phyloP scores from a whole-genome alignment of 495 filamentous ascomycete genomes.

The Xylaria longipes region DNA sequence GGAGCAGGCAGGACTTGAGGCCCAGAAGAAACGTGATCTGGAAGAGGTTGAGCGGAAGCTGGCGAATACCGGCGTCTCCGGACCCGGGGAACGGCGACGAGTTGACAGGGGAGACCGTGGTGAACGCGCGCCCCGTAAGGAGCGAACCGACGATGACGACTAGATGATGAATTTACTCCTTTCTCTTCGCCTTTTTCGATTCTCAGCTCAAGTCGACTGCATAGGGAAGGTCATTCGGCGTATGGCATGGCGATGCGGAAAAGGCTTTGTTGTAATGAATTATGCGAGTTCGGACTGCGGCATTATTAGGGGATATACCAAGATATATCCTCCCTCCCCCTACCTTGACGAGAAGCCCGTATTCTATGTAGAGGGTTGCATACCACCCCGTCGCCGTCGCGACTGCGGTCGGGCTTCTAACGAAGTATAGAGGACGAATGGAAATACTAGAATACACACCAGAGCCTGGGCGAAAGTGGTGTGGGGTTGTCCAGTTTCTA shows the following conservation, averaged over 20 bases:
- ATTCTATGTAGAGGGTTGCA: constrained; percentile 21
- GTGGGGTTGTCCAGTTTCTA: constrained; percentile 20
- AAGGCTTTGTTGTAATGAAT: constrained; percentile 33
- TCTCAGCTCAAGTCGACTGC: constrained; percentile 30
- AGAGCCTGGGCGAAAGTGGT: constrained; percentile 18
- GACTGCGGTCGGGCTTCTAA: constrained; percentile 17
- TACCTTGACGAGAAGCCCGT: constrained; percentile 13
- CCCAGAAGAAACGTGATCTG: constrained; percentile 64
- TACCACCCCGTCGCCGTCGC: constrained; percentile 13
- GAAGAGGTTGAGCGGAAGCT: constrained; percentile 65
- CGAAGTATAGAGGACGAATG: constrained; percentile 22
- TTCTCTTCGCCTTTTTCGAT: constrained; percentile 28
- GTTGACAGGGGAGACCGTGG: constrained; percentile 36
- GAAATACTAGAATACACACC: constrained; percentile 24
- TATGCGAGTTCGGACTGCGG: constrained; percentile 20
- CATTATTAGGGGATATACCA: constrained; percentile 4
- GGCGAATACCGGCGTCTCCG: constrained; percentile 42
- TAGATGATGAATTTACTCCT: constrained; percentile 39
- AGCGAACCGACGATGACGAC: constrained; percentile 57
- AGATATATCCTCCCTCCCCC: background rate
- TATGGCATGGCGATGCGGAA: constrained; percentile 33
- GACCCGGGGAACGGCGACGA: constrained; percentile 39
- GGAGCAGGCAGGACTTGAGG: constrained; percentile 73
- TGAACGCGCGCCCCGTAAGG: constrained; percentile 35
- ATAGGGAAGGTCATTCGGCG: constrained; percentile 35